Base-by-base conservation (phyloP, 495 filamentous ascomycete genomes). In the Jackrogersella minutella region DNA sequence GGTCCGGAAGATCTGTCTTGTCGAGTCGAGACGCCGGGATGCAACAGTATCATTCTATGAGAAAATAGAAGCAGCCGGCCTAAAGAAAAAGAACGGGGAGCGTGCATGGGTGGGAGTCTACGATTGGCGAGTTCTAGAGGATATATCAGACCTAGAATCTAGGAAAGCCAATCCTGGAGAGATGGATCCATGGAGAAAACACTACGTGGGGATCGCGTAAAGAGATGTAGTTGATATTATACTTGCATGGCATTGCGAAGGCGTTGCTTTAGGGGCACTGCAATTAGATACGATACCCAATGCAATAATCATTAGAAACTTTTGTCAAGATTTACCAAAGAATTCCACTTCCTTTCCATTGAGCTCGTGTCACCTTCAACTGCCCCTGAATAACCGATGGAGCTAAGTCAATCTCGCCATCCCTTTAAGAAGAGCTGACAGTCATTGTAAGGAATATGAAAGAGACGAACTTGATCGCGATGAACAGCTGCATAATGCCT, bases 81-180 rank as follows among this genome's bases (percentile, higher is more conserved):
- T 81, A n/a, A 77, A 43, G 62, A 72, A 61, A 17, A 67, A 52
- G 26, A 74, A 72, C 4, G 75, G 77, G 8, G 71, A 72, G 21
- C 72, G 75, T 24, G 74, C 76, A 53, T 80, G 77, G 69, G 72
- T 84, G 0, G 63, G 71, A 1, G 73, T 83, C 0, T 86, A 79
- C 46, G 82, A 86, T 62, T 86, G 84, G 84, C 68, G 79, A 11
- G 72, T 82, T 1, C 54, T 86, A 7, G 78, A 84, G 68, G 70
- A 64, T 0, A 64, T 85, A 21, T 73, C 69, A 2, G 73, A 75
- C 46, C 69, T 76, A 14, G 82, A 86, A 49, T 41, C 49, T 19
- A 39, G 50, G 13, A 62, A 41, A 17, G 16, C 19, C 1, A 50
- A 54, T 17, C n/a, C 31, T 1, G 50, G 40, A 30, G 61, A 30